phyloP scores from a whole-genome alignment of 495 filamentous ascomycete species.

The Daldinia bambusicola region DNA sequence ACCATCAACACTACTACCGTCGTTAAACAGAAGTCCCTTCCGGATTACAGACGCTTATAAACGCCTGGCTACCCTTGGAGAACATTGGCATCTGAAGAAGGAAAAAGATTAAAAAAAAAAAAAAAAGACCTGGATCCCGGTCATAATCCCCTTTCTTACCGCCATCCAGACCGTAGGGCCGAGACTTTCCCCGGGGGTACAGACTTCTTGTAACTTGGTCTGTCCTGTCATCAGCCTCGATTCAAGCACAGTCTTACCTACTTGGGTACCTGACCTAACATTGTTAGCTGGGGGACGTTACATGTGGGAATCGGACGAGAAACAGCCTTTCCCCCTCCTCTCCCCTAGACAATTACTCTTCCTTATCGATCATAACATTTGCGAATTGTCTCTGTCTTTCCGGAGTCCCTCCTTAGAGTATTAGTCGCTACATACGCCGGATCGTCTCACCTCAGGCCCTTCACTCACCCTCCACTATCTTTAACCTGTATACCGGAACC shows the following conservation, averaged over 20 bases:
- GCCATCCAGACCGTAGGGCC: conserved; percentile 25
- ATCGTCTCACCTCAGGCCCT: conserved; percentile 12
- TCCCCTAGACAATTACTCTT: conserved; percentile 31
- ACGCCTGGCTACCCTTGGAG: background rate
- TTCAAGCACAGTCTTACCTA: conserved; percentile 29
- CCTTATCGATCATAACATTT: conserved; percentile 30
- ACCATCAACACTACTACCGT: conserved; percentile 7
- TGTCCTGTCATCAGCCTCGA: conserved; percentile 38
- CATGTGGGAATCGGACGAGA: conserved; percentile 40
- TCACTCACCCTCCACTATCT: background rate
- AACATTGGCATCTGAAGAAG: conserved; percentile 4
- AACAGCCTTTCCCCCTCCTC: conserved; percentile 27
- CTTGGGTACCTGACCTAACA: conserved; percentile 22
- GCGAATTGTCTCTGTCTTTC: conserved; percentile 12
- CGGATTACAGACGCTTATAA: conserved; percentile 9
- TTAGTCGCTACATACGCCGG: conserved; percentile 17
- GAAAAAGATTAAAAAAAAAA: too few species aligned
- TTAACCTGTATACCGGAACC: conserved; percentile 20
- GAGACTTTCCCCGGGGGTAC: conserved; percentile 37
- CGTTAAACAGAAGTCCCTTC: background rate
- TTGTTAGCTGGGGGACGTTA: conserved; percentile 39
- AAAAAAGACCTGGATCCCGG: conserved; percentile 19
- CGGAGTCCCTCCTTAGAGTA: conserved; percentile 12
- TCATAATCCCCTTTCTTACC: conserved; percentile 23
- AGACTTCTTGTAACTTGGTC: conserved; percentile 17